phyloP scores from a whole-genome alignment of 73 alveolate species.

The Paramecium biaurelia region DNA sequence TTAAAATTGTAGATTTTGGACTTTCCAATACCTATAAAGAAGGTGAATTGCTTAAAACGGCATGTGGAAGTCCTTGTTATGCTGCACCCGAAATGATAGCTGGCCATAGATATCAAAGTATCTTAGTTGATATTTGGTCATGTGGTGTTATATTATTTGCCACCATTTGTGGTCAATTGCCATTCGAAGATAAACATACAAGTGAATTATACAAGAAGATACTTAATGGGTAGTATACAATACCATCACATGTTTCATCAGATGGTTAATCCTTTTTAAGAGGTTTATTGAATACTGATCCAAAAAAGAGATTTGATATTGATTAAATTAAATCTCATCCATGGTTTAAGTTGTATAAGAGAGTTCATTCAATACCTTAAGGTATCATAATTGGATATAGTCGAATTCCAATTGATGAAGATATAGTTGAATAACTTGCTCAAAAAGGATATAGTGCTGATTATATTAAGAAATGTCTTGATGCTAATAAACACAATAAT shows the following conservation, averaged over 20 bases:
- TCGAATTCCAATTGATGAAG: constrained; percentile 69
- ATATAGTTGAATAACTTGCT: constrained; percentile 66
- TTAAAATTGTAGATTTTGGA: constrained; percentile 88
- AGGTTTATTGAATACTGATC: constrained; percentile 64
- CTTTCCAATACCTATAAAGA: constrained; percentile 34
- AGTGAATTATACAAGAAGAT: constrained; percentile 85
- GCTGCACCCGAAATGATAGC: constrained; percentile 80
- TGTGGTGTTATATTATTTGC: constrained; percentile 90
- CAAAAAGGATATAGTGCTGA: constrained; percentile 67
- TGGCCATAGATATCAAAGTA: constrained; percentile 85
- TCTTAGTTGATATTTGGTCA: constrained; percentile 85
- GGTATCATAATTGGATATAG: constrained; percentile 60
- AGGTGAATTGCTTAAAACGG: constrained; percentile 61
- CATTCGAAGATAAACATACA: constrained; percentile 89
- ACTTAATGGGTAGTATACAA: constrained; percentile 35
- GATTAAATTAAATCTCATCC: constrained; percentile 68
- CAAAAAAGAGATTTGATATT: constrained; percentile 61
- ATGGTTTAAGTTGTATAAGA: constrained; percentile 69
- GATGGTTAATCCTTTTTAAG: constrained; percentile 62
- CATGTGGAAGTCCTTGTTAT: constrained; percentile 78
- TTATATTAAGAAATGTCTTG: constrained; percentile 75
- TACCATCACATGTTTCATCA: constrained; percentile 28
- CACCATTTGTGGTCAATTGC: constrained; percentile 90
- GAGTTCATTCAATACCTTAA: constrained; percentile 47
- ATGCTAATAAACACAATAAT: constrained; percentile 91